These are phyloP conservation scores for Boletus reticulatus DNA, from an alignment of 768 basidiomycete genomes.

Conservation along the genomic window DNA sequence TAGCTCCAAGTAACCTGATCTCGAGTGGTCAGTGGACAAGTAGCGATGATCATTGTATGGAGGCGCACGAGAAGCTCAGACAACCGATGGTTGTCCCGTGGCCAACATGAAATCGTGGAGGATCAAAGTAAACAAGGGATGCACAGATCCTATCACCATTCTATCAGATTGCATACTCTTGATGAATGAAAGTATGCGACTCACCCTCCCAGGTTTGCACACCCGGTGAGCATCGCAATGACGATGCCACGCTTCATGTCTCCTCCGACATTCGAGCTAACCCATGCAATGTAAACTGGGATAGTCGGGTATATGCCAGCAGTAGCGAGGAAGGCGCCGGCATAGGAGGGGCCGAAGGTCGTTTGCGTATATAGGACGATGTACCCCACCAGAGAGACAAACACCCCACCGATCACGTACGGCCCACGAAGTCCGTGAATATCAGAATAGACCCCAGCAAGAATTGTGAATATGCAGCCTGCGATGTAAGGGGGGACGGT, in stretches of 20 bases:
- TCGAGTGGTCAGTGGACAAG: slow-evolving; percentile 26
- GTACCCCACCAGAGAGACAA: slow-evolving; percentile 50
- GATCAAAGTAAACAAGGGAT: slow-evolving; percentile 39
- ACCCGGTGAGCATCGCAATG: slow-evolving; percentile 49
- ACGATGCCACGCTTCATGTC: slow-evolving; percentile 49
- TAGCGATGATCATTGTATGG: slow-evolving; percentile 11
- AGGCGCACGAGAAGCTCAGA: slow-evolving; percentile 24
- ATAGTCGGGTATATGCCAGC: slow-evolving; percentile 52
- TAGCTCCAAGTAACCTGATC: slow-evolving; percentile 39
- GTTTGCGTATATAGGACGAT: slow-evolving; percentile 43
- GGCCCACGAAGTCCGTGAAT: slow-evolving; percentile 44
- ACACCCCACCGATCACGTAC: slow-evolving; percentile 42
- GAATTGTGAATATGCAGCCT: slow-evolving; percentile 43
- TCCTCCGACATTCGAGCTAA: slow-evolving; percentile 52
- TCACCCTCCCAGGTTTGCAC: slow-evolving; percentile 55
- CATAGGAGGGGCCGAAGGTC: slow-evolving; percentile 32
- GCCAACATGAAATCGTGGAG: slow-evolving; percentile 38
- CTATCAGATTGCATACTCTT: neutral
- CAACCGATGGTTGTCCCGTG: slow-evolving; percentile 37
- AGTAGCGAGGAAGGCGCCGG: slow-evolving; percentile 48
- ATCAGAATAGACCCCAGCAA: slow-evolving; percentile 42
- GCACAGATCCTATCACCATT: slow-evolving; percentile 34
- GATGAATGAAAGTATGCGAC: slow-evolving; percentile 16
- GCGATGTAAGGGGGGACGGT: slow-evolving; percentile 48
- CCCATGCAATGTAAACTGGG: slow-evolving; percentile 50